These are phyloP conservation scores for Ceratonia siliqua DNA, from an alignment of 306 rosid species.

Conservation along the genomic window DNA sequence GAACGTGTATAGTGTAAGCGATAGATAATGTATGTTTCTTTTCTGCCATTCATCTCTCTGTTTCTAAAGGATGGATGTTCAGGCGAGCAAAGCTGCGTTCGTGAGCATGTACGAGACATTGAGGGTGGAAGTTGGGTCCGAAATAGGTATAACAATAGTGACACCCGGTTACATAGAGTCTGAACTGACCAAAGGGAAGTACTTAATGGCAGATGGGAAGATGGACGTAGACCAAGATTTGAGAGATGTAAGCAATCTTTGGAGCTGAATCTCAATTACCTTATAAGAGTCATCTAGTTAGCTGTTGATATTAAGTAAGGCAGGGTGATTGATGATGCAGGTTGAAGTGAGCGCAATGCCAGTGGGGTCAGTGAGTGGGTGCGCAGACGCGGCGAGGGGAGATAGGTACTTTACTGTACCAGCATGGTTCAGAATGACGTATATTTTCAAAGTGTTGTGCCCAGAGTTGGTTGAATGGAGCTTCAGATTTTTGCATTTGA, in stretches of 20 bases:
- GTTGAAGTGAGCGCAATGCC: background rate
- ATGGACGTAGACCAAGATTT: background rate
- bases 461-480: conserved; percentile 13
- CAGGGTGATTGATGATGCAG: background rate
- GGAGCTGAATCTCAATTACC: too few relatives aligned
- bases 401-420: background rate
- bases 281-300: too few relatives aligned
- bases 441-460: background rate
- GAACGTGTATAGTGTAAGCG: conserved; percentile 51
- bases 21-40: too few relatives aligned
- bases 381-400: background rate
- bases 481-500: background rate
- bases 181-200: conserved; percentile 42
- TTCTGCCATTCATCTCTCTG: background rate
- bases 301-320: too few relatives aligned
- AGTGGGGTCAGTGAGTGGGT: background rate
- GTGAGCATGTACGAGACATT: conserved; percentile 56
- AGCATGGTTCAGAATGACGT: background rate
- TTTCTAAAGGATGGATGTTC: background rate
- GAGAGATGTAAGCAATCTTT: conserved; percentile 1
- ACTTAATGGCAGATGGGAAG: conserved; percentile 4
- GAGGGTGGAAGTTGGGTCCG: conserved; percentile 56
- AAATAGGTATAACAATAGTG: conserved; percentile 59
- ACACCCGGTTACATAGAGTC: conserved; percentile 47
- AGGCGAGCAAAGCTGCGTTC: conserved; percentile 77